Evolutionary conservation across 2,329 filamentous ascomycete species (phyloP).

Genomic region (Botrytis aclada): DNA sequence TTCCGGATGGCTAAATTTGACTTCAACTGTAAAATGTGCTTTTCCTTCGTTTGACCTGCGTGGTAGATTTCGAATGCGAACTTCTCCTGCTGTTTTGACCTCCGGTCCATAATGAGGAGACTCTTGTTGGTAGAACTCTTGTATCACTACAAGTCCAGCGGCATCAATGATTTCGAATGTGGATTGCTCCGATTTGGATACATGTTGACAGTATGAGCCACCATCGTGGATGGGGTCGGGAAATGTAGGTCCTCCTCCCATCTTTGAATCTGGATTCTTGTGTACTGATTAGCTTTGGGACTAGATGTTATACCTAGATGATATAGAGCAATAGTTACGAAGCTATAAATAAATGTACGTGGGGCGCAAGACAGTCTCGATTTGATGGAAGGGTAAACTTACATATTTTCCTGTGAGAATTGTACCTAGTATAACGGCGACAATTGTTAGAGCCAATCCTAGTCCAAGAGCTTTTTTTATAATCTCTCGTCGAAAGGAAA

Average conservation of each 20-base stretch:
- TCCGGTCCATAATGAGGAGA: not conserved
- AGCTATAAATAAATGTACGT: not conserved
- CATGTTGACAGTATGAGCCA: constrained; percentile 29
- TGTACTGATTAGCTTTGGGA: not conserved
- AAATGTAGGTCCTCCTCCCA: not conserved
- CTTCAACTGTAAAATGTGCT: constrained; percentile 30
- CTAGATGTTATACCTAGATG: not conserved
- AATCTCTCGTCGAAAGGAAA: constrained; percentile 15
- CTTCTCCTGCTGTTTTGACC: constrained; percentile 31
- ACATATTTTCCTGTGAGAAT: not conserved
- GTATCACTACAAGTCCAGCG: constrained; percentile 27
- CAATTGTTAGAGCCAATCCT: constrained; percentile 25
- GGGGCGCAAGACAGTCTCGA: not conserved
- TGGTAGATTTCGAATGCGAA: constrained; percentile 29
- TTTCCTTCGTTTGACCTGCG: constrained; percentile 25
- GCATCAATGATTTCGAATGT: constrained; percentile 29
- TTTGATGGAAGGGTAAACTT: not conserved
- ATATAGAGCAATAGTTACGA: too few species aligned
- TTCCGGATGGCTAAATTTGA: constrained; percentile 30
- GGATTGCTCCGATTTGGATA: constrained; percentile 23
- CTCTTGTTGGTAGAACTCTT: constrained; percentile 26
- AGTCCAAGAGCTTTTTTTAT: constrained; percentile 25
- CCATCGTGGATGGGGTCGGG: constrained; percentile 20
- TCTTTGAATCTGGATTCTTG: not conserved
- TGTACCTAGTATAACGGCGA: not conserved